These are phyloP conservation scores for Hyphopichia buzzinii DNA, from an alignment of 1,139 yeast species.

Conservation along the genomic window DNA sequence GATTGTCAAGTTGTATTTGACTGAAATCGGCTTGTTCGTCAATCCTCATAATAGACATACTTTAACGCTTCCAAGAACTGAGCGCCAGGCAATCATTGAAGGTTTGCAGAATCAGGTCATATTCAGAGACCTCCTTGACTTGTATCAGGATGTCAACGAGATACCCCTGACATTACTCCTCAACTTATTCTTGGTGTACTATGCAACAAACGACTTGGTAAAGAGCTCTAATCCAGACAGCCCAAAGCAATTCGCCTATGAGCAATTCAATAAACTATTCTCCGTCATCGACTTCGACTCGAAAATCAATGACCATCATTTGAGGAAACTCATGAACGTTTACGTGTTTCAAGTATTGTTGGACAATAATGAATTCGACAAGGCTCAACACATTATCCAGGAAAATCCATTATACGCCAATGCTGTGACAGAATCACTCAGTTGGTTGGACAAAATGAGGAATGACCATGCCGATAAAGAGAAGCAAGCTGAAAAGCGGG, in stretches of 20 bases:
- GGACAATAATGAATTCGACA: constrained; percentile 22
- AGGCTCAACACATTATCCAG: constrained; percentile 26
- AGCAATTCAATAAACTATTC: constrained; percentile 11
- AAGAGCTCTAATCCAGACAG: constrained; percentile 2
- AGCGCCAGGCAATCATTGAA: constrained; percentile 12
- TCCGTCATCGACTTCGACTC: constrained; percentile 7
- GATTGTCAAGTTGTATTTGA: constrained; percentile 35
- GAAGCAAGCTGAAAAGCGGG: constrained; percentile 17
- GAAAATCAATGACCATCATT: constrained; percentile 16
- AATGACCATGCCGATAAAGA: constrained; percentile 14
- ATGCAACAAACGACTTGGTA: constrained; percentile 14
- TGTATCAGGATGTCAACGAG: constrained; percentile 18
- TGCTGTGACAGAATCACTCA: constrained; percentile 13
- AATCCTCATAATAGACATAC: constrained; percentile 14
- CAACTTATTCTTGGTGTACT: constrained; percentile 30
- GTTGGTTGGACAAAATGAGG: constrained; percentile 18
- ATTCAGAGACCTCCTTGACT: constrained; percentile 18
- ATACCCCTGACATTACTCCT: constrained; percentile 36
- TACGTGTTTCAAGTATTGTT: constrained; percentile 39
- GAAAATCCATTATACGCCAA: constrained; percentile 17
- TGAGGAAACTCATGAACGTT: constrained; percentile 28
- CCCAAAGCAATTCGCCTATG: constrained; percentile 4
- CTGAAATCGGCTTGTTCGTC: constrained; percentile 33
- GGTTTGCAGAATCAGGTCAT: constrained; percentile 21
- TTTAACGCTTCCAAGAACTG: constrained; percentile 13